Evolutionary conservation across 2,329 filamentous ascomycete species (phyloP), one percentile per base, ranked within the genome.

Genomic region (Falciphora oryzae): DNA sequence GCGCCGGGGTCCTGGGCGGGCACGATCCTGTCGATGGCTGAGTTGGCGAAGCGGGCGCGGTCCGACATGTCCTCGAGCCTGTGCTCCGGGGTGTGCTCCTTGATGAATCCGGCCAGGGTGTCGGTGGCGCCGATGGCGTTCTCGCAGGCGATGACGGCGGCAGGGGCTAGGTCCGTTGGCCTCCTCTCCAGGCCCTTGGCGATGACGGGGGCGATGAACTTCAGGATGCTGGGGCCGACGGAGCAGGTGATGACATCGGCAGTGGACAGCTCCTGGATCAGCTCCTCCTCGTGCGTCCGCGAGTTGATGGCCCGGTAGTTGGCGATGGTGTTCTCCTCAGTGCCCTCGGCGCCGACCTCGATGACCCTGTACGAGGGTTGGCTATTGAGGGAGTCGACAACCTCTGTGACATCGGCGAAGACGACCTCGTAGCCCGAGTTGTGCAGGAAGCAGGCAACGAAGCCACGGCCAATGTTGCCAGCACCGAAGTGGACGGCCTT

Each of bases 261-360:
- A 28, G 89, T 89, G 65, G 89, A 84, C 72, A 98, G 96, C 80
- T 95, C 92, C 60, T 94, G 79, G 70, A 98, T 79, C 64, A 97
- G 87, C 64, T 94, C 88, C 64, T 83, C 83, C 80, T 96, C 90
- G 75, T 97, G 83, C 69, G 89, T 87, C 80, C 91, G 93, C 71
- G 92, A 96, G 87, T 98, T 97, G 85, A 98, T 90, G 78, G 95
- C 95, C 63, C 92, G 91, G 84, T 97, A 98, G 81, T 97, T 95
- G 78, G 91, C 90, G 79, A 99, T 96, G 71, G 81, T 89, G 78
- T 91, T 93, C 72, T 87, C 87, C 65, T 84, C 85, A 72, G 93
- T 93, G 71, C 91, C 93, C 66, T 96, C 90, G 62, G 87, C 84
- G 69, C 93, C 93, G 71, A 97, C 92, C 80, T 97, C 93, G 66